Evolutionary conservation across 495 filamentous ascomycete genomes (phyloP).

Genomic region (Xylaria cubensis): DNA sequence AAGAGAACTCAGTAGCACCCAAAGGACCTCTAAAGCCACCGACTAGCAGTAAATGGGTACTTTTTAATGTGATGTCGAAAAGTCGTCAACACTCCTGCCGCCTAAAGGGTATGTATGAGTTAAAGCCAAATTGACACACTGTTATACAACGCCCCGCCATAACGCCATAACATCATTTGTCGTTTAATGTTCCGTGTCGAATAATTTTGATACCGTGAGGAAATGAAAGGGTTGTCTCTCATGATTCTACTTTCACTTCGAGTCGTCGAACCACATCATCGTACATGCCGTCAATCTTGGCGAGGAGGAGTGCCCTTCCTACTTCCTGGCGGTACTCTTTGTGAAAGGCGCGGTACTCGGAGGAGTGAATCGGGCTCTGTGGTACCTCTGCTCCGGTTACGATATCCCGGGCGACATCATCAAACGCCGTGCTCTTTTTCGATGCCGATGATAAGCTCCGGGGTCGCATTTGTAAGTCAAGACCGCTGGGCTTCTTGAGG

Average conservation of each 20-base stretch:
- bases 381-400: constrained; percentile 28
- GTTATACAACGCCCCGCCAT: constrained; percentile 25
- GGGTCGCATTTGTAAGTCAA: constrained; percentile 24
- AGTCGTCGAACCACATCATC: constrained; percentile 30
- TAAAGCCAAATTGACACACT: constrained; percentile 14
- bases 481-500: constrained; percentile 27
- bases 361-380: constrained; percentile 27
- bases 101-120: constrained; percentile 11
- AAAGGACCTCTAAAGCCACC: constrained; percentile 3
- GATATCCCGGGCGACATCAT: constrained; percentile 30
- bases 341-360: constrained; percentile 30
- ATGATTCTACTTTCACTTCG: constrained; percentile 28
- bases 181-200: constrained; percentile 13
- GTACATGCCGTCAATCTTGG: constrained; percentile 29
- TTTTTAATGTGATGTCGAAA: constrained; percentile 7
- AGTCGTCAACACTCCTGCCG: constrained; percentile 7
- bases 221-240: not conserved
- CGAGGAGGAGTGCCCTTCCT: constrained; percentile 27
- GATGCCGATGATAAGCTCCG: constrained; percentile 28
- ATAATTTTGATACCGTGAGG: not conserved
- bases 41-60: constrained; percentile 9
- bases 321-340: constrained; percentile 30
- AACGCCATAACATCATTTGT: constrained; percentile 19
- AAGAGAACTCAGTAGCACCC: not conserved
- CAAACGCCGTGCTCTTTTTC: constrained; percentile 28